Base-by-base conservation (phyloP, 352 stramenopile genomes). In the Pythium oligandrum region DNA sequence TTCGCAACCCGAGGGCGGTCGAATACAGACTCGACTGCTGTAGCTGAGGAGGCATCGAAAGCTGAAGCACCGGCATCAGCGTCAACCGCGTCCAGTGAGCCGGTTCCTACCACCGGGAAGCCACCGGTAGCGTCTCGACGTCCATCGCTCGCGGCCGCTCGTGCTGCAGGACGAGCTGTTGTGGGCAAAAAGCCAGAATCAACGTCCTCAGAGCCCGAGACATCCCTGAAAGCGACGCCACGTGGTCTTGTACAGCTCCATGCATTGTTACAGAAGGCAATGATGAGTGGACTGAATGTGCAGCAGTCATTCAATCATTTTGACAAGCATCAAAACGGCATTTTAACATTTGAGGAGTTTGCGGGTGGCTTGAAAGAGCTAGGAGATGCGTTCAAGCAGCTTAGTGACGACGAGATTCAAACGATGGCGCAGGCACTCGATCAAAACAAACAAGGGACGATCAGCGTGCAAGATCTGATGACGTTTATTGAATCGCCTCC, bases 241-340 rank as follows among this genome's bases (percentile, higher is more conserved):
- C 17, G 17, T 26, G 17, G 17, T 0, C 17, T 26, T 26, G 17
- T 26, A 26, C 17, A 26, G 17, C 17, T 26, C 17, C 17, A 26
- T 26, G 61, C 59, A 1, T 39, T 92, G 9, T 52, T 94, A 2
- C 32, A 60, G n/a, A 66, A 51, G 12, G 78, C 79, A 6, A 58
- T 75, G 44, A 58, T 63, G 10, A 64, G 66, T n/a, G 78, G 68
- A 1, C 74, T 90, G 34, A 53, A 73, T 34, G 52, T 90, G 1
- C 56, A 73, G 7, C 53, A 68, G 5, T 74, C 76, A 3, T 90
- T 96, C 45, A 59, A 64, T n/a, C 80, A 91, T 57, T 93, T 95
- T 48, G 85, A 96, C 62, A 83, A 77, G 51, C 70, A 88, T 45
- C 62, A 67, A 7, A 84, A 76, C 10, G 78, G 77, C 3, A 45